Evolutionary conservation across 352 stramenopile genomes (phyloP), one percentile per base, ranked within the genome.

Genomic region (Globisporangium acanthophoron): DNA sequence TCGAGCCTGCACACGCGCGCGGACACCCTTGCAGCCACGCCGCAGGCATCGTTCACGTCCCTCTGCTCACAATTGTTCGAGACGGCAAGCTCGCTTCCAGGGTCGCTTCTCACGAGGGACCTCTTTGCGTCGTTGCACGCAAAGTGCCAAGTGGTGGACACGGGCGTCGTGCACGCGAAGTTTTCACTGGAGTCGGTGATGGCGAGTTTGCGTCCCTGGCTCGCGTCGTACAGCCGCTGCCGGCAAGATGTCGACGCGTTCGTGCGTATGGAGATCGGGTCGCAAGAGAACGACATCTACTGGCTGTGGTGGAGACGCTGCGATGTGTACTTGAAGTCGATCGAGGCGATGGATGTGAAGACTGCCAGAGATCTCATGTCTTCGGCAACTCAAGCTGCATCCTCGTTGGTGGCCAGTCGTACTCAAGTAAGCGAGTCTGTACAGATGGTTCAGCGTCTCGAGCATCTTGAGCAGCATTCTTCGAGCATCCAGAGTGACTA

Each of bases 221-320:
- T 86, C 47, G 64, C 52, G n/a, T 62, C 56, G 16, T 86, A 86
- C 58, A 57, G 69, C 31, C 54, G 65, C 6, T 59, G 55, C 13
- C 74, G 74, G 9, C 61, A 74, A 37, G 62, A 75, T 4, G 47
- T 85, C 21, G 72, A 83, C 54, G 63, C 55, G n/a, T 83, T 69
- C 45, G 43, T 80, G 13, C 33, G 55, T 35, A 54, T 50, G 31
- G 62, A 66, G n/a, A 45, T 56, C 5, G 64, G 72, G 29, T 43
- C 41, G 0, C 39, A 49, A 48, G 57, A 41, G 16, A 71, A 79
- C 24, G 69, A 87, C 49, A 62, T 87, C 7, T 85, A 87, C 45
- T 78, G 67, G 31, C 60, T 53, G 18, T 83, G 74, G 74, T 77
- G 66, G 61, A 59, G 58, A 54, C 62, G 64, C 24, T 82, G 73